These are phyloP conservation scores for Lodderomyces orthopsilosis DNA, from an alignment of 1,139 yeast species.

Conservation along the genomic window DNA sequence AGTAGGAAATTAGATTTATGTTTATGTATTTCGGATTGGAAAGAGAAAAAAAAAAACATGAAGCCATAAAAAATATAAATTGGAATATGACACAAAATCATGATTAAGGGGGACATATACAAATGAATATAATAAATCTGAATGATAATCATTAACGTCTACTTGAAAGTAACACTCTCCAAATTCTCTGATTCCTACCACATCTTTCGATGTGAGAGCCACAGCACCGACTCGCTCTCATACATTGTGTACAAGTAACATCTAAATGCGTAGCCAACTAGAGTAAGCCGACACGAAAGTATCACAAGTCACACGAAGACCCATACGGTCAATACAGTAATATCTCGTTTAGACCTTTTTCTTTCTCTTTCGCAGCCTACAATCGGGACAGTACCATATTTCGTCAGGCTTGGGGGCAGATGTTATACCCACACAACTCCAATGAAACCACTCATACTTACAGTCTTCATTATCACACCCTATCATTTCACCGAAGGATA, in stretches of 20 bases:
- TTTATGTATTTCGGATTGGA: too few species aligned
- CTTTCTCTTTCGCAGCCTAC: slow-evolving; percentile 50
- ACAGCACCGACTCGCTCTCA: too few species aligned
- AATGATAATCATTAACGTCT: too few species aligned
- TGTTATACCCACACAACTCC: slow-evolving; percentile 77
- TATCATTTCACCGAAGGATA: slow-evolving; percentile 87
- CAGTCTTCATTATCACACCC: slow-evolving; percentile 87
- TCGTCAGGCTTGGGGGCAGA: slow-evolving; percentile 66
- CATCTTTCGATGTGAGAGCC: too few species aligned
- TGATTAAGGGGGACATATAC: neutral
- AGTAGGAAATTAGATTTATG: too few species aligned
- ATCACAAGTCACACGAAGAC: too few species aligned
- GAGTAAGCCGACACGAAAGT: too few species aligned
- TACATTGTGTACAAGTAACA: too few species aligned
- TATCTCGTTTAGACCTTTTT: slow-evolving; percentile 28
- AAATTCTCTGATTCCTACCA: too few species aligned
- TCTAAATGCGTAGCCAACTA: too few species aligned
- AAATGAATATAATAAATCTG: neutral
- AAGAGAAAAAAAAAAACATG: neutral
- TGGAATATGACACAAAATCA: slow-evolving; percentile 1
- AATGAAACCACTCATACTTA: slow-evolving; percentile 85
- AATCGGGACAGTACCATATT: slow-evolving; percentile 72
- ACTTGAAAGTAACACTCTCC: neutral
- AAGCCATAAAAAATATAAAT: neutral
- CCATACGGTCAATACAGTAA: too few species aligned